Percentiles rank a stretch among this genome's conserved stretches.
Evolutionary conservation across 1,139 yeast genomes (phyloP).

Genomic region (Magnusiomyces suaveolens): DNA sequence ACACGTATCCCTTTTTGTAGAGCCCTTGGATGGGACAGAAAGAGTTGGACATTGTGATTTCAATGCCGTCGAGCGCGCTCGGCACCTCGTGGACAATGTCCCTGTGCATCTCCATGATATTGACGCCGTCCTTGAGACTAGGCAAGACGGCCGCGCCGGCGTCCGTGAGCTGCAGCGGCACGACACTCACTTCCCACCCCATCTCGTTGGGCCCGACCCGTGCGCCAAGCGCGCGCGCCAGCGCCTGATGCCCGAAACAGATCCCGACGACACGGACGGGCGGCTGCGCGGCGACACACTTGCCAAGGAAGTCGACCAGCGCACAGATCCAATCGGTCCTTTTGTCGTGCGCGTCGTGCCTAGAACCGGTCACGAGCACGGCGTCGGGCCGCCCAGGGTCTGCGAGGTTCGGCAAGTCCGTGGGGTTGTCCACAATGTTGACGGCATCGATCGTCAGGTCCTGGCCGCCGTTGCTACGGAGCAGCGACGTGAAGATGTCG

Average conservation of each 20-base stretch:
- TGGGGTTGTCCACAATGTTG: conserved; percentile 35
- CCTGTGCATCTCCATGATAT: conserved; percentile 57
- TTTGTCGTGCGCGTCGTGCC: not conserved
- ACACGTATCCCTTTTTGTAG: conserved; percentile 38
- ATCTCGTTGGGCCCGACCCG: conserved; percentile 45
- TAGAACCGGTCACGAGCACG: not conserved
- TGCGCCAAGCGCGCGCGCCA: conserved; percentile 57
- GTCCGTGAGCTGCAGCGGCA: conserved; percentile 42
- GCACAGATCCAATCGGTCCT: not conserved
- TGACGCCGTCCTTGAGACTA: conserved; percentile 22
- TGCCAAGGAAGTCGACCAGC: not conserved
- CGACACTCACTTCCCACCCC: conserved; percentile 71
- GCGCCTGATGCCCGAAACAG: conserved; percentile 82
- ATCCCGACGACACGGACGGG: conserved; percentile 40
- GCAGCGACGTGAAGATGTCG: conserved; percentile 27
- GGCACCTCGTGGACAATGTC: conserved; percentile 53
- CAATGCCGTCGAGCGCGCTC: conserved; percentile 26
- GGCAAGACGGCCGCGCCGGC: conserved; percentile 32
- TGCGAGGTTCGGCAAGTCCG: conserved; percentile 35
- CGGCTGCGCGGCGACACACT: not conserved
- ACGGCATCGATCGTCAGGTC: conserved; percentile 15
- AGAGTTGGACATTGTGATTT: conserved; percentile 37
- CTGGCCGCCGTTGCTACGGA: conserved; percentile 24
- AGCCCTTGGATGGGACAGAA: conserved; percentile 58
- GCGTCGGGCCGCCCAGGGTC: conserved; percentile 23